Evolutionary conservation across 2,329 filamentous ascomycete species (phyloP).

Genomic region (Teratosphaeria nubilosa): DNA sequence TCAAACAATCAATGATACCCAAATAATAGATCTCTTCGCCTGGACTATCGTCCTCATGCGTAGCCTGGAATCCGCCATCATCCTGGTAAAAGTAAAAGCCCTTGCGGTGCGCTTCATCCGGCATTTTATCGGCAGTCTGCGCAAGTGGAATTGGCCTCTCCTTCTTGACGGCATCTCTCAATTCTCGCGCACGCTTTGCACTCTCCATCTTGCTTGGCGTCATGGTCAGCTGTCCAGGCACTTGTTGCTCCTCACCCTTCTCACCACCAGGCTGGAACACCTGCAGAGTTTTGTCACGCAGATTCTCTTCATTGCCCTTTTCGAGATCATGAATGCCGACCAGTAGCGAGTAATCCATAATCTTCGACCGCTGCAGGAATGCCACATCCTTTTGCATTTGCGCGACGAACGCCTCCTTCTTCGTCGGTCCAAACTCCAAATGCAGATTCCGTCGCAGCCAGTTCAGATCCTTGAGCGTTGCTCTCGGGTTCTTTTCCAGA

Average conservation of each 20-base stretch:
- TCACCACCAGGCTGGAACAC: conserved; percentile 85
- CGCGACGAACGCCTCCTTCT: conserved; percentile 78
- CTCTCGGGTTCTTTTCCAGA: conserved; percentile 76
- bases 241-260: conserved; percentile 29
- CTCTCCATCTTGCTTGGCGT: conserved; percentile 92
- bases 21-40: conserved; percentile 96
- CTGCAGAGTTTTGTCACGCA: conserved; percentile 78
- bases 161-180: conserved; percentile 83
- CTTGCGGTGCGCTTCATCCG: conserved; percentile 61
- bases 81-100: conserved; percentile 86
- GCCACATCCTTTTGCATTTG: conserved; percentile 83
- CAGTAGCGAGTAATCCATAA: conserved; percentile 97
- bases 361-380: conserved; percentile 76
- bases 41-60: conserved; percentile 74
- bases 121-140: conserved; percentile 73
- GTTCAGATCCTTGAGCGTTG: conserved; percentile 92
- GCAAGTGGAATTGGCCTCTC: conserved; percentile 92
- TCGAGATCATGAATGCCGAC: conserved; percentile 87
- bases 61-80: conserved; percentile 86
- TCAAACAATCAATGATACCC: conserved; percentile 95
- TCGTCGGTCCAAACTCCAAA: conserved; percentile 78
- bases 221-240: conserved; percentile 58
- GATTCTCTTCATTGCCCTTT: conserved; percentile 88
- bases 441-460: conserved; percentile 81
- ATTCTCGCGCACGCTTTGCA: conserved; percentile 77